phyloP scores from a whole-genome alignment of 345 rosid species.

The Aurinia saxatilis region DNA sequence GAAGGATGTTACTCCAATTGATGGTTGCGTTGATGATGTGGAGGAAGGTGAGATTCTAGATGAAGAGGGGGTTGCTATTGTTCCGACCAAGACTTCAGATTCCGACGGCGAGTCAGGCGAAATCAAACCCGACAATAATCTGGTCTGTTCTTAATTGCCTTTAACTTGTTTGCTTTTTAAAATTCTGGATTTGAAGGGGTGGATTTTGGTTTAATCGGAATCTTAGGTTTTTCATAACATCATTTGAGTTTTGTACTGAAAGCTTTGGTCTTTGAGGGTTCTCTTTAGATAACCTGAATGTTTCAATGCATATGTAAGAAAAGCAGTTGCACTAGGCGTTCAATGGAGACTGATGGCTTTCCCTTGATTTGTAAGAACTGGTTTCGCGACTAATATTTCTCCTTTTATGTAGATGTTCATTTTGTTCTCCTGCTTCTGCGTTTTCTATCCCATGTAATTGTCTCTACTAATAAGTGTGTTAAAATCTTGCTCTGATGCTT shows the following conservation, averaged over 20 bases:
- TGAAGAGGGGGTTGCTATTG: constrained; percentile 33
- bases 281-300: constrained; percentile 48
- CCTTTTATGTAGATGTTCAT: constrained; percentile 8
- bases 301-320: constrained; percentile 46
- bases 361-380: constrained; percentile 81
- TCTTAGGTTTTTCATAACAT: background rate
- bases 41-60: constrained; percentile 99
- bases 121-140: constrained; percentile 33
- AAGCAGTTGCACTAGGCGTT: constrained; percentile 55
- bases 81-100: constrained; percentile 8
- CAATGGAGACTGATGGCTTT: constrained; percentile 72
- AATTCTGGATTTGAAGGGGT: constrained; percentile 5
- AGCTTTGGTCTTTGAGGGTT: constrained; percentile 42
- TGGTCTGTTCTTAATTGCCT: constrained; percentile 63
- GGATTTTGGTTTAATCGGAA: background rate
- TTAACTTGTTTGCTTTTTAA: background rate
- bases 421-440: constrained; percentile 4
- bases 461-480: constrained; percentile 5
- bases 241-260: constrained; percentile 23
- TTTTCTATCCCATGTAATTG: background rate
- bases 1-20: constrained; percentile 13
- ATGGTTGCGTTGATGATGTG: constrained; percentile 53
- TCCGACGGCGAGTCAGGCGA: constrained; percentile 31
- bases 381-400: constrained; percentile 26
- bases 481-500: constrained; percentile 12